These are phyloP conservation scores for Pseudogymnoascus sp. DNA, from an alignment of 2,329 filamentous ascomycete species.

Conservation along the genomic window DNA sequence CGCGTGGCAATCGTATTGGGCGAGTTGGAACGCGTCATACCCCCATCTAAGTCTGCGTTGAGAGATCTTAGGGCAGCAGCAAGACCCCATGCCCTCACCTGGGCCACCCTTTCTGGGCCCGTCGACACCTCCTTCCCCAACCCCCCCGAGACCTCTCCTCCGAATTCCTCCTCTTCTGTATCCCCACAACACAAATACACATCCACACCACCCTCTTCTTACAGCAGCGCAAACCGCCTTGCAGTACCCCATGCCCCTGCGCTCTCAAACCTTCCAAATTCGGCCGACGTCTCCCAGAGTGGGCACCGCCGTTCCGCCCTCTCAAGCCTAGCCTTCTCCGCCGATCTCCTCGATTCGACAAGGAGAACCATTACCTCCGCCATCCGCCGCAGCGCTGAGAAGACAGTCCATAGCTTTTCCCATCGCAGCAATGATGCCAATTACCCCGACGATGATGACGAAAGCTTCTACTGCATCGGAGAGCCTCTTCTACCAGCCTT, in stretches of 20 bases:
- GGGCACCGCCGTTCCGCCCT: neutral
- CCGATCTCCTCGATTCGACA: neutral
- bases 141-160: neutral
- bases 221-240: neutral
- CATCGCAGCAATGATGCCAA: neutral
- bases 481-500: neutral
- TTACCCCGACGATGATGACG: neutral
- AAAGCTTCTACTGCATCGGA: neutral
- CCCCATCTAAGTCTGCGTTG: neutral
- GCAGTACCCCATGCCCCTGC: neutral
- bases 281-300: too few species aligned
- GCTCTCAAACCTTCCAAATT: neutral
- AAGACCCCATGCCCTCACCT: neutral
- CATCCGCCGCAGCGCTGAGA: neutral
- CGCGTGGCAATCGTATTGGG: neutral
- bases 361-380: neutral
- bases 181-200: neutral
- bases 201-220: neutral
- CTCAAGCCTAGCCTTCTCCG: neutral
- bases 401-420: neutral
- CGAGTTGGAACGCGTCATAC: neutral
- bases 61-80: neutral
- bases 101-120: neutral
- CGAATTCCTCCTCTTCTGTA: neutral
- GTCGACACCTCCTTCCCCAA: neutral